Evolutionary conservation across 306 rosid genomes (phyloP).

Genomic region (Glycine tomentella): DNA sequence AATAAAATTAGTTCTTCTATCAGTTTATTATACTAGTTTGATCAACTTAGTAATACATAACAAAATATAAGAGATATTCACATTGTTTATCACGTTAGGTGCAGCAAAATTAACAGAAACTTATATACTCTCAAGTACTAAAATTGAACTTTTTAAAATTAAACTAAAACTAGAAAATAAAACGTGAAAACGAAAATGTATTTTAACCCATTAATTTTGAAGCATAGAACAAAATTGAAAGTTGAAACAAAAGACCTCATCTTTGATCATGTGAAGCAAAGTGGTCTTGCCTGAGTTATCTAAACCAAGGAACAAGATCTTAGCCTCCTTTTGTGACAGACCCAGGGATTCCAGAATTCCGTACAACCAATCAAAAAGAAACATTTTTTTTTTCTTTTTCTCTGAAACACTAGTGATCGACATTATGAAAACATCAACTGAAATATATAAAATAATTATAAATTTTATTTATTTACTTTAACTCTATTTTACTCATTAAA

Average conservation of each 20-base stretch:
- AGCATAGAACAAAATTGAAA: background rate
- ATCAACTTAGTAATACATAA: too few species aligned
- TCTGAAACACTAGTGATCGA: background rate
- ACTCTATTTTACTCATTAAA: too few species aligned
- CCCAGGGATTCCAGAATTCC: constrained; percentile 68
- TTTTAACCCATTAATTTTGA: background rate
- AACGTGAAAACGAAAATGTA: background rate
- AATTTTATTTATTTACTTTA: too few species aligned
- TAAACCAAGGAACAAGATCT: constrained; percentile 73
- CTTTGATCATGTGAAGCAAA: constrained; percentile 76
- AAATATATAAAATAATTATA: too few species aligned
- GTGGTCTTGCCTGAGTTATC: constrained; percentile 76
- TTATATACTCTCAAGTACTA: too few species aligned
- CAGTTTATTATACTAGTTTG: too few species aligned
- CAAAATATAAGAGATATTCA: too few species aligned
- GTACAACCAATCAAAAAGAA: constrained; percentile 72
- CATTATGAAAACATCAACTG: too few species aligned
- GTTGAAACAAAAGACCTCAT: constrained; percentile 51
- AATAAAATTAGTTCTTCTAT: too few species aligned
- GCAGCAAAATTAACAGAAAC: too few species aligned
- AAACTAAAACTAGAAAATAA: background rate
- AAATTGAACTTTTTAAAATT: too few species aligned
- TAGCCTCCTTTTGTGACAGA: constrained; percentile 73
- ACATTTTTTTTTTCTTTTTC: constrained; percentile 45
- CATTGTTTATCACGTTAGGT: too few species aligned